Base-by-base conservation (phyloP, 441 rosid genomes). In the Breynia disticha region DNA sequence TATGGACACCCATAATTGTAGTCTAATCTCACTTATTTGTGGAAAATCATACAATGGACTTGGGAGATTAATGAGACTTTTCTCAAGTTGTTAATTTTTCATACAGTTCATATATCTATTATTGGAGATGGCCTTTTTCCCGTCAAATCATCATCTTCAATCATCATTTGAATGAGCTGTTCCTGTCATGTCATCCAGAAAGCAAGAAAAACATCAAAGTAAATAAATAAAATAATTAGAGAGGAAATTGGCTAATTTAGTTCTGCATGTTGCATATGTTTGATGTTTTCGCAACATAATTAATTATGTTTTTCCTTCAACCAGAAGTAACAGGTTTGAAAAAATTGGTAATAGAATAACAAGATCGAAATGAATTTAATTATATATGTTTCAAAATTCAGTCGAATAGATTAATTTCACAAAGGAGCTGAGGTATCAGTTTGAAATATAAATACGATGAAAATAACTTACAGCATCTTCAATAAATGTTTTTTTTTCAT, bases 91-190 rank as follows among this genome's bases (percentile, higher is more conserved):
- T 37, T 46, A 14, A 13, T 17, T 53, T 45, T 55, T 21, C 35
- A 52, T 46, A 69, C 73, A 69, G 70, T 70, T 62, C 8, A 46
- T 3, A 54, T 58, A 54, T 58, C 56, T 48, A 75, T 75, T 70
- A 74, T 74, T 74, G 80, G 76, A 56, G 76, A 67, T 28, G 0
- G 46, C 76, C 81, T 69, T 78, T 76, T 64, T 15, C 63, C 75
- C 24, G 67, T 74, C 80, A 74, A 71, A 78, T 81, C 83, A 71
- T 57, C 72, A 42, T 65, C 66, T 66, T 61, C 72, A 67, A 70
- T 75, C 80, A 79, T 79, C 70, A 71, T 74, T 58, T 59, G 67
- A 75, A 61, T 76, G 81, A 76, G 81, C 78, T 78, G 76, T 78
- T 74, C 72, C 75, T 62, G 83, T 78, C 87, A 45, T 72, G 69